Base-by-base conservation (phyloP, 2,329 filamentous ascomycete species). In the Tolypocladium endophyticum region DNA sequence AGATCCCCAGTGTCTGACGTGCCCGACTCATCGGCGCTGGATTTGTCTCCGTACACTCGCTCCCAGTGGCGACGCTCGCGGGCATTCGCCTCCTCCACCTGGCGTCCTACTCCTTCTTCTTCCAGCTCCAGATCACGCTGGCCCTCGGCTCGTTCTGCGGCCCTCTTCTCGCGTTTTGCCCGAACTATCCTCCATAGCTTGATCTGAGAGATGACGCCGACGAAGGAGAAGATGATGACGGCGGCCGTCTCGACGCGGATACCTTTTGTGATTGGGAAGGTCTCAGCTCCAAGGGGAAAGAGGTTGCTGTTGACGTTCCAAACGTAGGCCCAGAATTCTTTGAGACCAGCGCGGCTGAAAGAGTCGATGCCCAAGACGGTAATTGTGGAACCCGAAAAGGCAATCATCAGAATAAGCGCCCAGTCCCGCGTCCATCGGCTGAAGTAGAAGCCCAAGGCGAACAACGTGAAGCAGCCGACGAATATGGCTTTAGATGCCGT, bases 261-360 rank as follows among this genome's bases (percentile, higher is more conserved):
- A 2, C 90, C 90, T 66, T 87, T 88, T 0, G 91, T 97, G 16
- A 96, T 76, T 0, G 93, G 93, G 70, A 96, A 97, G 0, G 89
- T 91, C 55, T 80, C 79, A 1, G 88, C 88, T 43, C 84, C 82
- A 2, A 91, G 75, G 0, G 92, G 92, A 67, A 97, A 97, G 0
- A 92, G 77, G 57, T 88, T 80, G 50, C 85, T 78, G 71, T 97
- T 97, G 45, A 97, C 74, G 54, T 77, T 77, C 93, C 93, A 97
- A 43, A 96, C 80, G 71, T 95, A 97, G 7, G 90, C 82, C 93
- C 93, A 97, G 66, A 97, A 97, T 71, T 97, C 93, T 72, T 96
- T 97, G 66, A 96, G 77, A 0, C 93, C 93, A n/a, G 92, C 91
- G 63, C 86, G 81, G 67, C 87, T 93, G 67, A 93, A 95, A 72